These are phyloP conservation scores for Nakazawaea sp. DNA, from an alignment of 805 yeast species.

Conservation along the genomic window DNA sequence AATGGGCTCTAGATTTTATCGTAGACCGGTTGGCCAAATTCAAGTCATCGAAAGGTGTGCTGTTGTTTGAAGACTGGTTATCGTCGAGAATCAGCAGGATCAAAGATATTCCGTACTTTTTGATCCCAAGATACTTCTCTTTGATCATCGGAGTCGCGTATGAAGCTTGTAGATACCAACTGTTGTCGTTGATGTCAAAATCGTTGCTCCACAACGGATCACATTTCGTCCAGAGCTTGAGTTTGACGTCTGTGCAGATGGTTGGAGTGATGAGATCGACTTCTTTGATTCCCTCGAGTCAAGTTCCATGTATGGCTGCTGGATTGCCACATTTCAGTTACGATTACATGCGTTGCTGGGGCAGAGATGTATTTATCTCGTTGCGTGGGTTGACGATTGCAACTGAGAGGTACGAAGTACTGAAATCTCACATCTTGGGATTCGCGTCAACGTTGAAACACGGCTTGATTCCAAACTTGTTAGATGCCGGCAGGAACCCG, in stretches of 20 bases:
- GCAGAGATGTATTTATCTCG: conserved; percentile 90
- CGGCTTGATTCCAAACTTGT: conserved; percentile 87
- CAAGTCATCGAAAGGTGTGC: conserved; percentile 37
- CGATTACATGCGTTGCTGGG: conserved; percentile 97
- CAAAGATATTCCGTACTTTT: conserved; percentile 63
- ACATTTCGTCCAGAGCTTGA: conserved; percentile 70
- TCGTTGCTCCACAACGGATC: conserved; percentile 53
- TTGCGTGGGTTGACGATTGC: conserved; percentile 75
- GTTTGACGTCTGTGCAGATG: conserved; percentile 84
- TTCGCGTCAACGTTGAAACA: conserved; percentile 91
- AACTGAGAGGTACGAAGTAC: conserved; percentile 74
- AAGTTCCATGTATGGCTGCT: conserved; percentile 81
- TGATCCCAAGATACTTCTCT: conserved; percentile 85
- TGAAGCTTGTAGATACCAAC: conserved; percentile 69
- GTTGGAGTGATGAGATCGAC: conserved; percentile 67
- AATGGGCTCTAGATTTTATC: conserved; percentile 84
- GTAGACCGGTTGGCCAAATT: conserved; percentile 56
- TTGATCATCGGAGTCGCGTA: conserved; percentile 77
- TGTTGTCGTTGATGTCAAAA: conserved; percentile 47
- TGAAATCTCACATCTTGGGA: conserved; percentile 72
- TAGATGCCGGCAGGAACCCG: conserved; percentile 92
- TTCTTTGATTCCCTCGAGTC: conserved; percentile 58
- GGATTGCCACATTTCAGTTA: conserved; percentile 92
- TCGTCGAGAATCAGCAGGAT: conserved; percentile 55
- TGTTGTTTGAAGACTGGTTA: conserved; percentile 65